These are phyloP conservation scores for Barnettozyma vustinii DNA, from an alignment of 805 yeast species.

Conservation along the genomic window DNA sequence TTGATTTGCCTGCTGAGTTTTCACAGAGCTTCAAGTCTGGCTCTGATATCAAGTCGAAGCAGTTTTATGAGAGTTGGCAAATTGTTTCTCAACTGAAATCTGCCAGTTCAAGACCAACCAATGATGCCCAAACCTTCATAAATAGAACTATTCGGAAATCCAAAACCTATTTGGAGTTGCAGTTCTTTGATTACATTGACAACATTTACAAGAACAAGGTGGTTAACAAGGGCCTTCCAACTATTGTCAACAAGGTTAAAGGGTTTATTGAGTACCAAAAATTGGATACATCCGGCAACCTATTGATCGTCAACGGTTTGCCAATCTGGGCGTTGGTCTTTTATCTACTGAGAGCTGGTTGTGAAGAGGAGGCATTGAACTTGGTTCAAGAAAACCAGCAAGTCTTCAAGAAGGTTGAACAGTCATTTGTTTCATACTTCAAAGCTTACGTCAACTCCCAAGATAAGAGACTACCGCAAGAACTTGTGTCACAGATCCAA, in stretches of 20 bases:
- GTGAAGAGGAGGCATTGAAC: constrained; percentile 69
- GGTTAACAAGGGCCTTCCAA: constrained; percentile 60
- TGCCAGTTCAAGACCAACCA: constrained; percentile 15
- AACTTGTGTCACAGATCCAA: constrained; percentile 61
- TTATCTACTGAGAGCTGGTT: constrained; percentile 81
- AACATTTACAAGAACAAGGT: constrained; percentile 52
- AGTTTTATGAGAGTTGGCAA: constrained; percentile 69
- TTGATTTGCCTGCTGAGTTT: constrained; percentile 55
- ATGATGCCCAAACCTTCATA: constrained; percentile 20
- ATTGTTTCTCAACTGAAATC: constrained; percentile 42
- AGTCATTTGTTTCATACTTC: constrained; percentile 74
- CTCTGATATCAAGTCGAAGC: constrained; percentile 60
- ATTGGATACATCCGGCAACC: constrained; percentile 39
- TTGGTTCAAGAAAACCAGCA: constrained; percentile 59
- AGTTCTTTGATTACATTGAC: constrained; percentile 72
- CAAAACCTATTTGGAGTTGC: constrained; percentile 59
- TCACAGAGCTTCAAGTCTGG: constrained; percentile 53
- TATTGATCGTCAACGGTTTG: constrained; percentile 67
- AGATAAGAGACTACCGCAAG: constrained; percentile 54
- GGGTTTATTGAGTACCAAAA: constrained; percentile 49
- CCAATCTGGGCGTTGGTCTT: constrained; percentile 95
- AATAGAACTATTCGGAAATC: constrained; percentile 47
- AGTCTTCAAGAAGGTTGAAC: constrained; percentile 78
- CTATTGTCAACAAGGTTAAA: constrained; percentile 64
- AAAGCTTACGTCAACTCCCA: constrained; percentile 58